Evolutionary conservation across 2,329 filamentous ascomycete species (phyloP).

Genomic region (Aspergillus flavus): DNA sequence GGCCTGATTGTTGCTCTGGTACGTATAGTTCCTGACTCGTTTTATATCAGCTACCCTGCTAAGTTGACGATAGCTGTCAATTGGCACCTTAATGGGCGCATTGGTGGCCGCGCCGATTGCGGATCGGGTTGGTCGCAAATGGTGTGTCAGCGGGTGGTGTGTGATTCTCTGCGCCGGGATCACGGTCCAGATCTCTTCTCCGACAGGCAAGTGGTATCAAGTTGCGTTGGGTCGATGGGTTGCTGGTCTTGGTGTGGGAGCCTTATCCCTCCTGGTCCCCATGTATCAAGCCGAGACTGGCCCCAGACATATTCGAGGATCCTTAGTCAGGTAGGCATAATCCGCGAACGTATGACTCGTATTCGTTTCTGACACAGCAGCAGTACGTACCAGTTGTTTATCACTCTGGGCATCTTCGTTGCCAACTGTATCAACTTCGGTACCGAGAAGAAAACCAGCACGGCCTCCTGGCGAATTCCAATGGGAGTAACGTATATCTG

Average conservation of each 20-base stretch:
- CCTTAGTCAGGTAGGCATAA: conserved; percentile 38
- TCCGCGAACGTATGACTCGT: not conserved
- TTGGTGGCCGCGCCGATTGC: conserved; percentile 44
- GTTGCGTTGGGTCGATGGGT: conserved; percentile 47
- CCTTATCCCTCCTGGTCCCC: conserved; percentile 45
- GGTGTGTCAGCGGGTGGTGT: conserved; percentile 45
- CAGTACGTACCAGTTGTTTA: conserved; percentile 49
- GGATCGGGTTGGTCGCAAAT: conserved; percentile 46
- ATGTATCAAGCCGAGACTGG: conserved; percentile 51
- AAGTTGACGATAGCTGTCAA: conserved; percentile 37
- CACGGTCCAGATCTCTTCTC: conserved; percentile 46
- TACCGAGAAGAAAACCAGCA: conserved; percentile 39
- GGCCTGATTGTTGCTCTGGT: conserved; percentile 48
- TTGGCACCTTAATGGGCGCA: conserved; percentile 48
- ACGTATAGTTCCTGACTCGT: conserved; percentile 9
- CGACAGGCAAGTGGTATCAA: conserved; percentile 42
- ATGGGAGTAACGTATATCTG: conserved; percentile 62
- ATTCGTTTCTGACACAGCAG: not conserved
- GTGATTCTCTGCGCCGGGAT: conserved; percentile 43
- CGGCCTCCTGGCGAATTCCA: conserved; percentile 50
- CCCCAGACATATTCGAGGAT: conserved; percentile 49
- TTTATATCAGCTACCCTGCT: not conserved
- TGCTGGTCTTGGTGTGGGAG: conserved; percentile 48
- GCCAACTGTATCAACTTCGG: conserved; percentile 53
- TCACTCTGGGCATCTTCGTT: conserved; percentile 50